Evolutionary conservation across 2,329 filamentous ascomycete species (phyloP), one percentile per base, ranked within the genome.

Genomic region (Alternaria angustiovoidea): DNA sequence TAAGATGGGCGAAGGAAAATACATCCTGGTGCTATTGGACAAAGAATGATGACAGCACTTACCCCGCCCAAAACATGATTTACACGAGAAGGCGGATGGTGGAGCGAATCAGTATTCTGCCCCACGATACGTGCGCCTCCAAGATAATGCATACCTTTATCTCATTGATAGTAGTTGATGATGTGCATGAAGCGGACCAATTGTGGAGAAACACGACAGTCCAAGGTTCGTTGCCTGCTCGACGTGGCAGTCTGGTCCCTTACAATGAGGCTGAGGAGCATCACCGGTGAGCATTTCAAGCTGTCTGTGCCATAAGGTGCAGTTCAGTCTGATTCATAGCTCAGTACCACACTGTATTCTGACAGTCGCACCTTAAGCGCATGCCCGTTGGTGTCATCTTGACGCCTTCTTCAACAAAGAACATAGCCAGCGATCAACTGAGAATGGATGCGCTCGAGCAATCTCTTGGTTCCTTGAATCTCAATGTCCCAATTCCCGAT

Each of bases 401-500:
- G 22, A 24, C 1, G 22, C 22, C 22, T 24, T 24, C 22, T 0
- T 24, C 22, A 24, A 24, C 22, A 7, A 24, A 24, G 5, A 24
- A 24, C 22, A 24, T 24, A 24, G 22, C 22, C 22, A 24, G 22
- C 22, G 5, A 24, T 24, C 22, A 24, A 24, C 7, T 9, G 48
- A 24, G 41, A 14, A 66, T 64, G 61, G 43, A 61, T 5, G 42
- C 61, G 11, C 49, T 66, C 7, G 49, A 61, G 18, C 54, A 61
- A 7, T 53, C 34, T 34, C 32, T 67, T 1, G 18, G 30, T 7
- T 28, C 46, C 20, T 22, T 56, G 26, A 16, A 18, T 28, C 26
- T 68, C 22, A 24, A 2, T 24, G 5, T 24, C 5, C 22, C 22
- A 0, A 24, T 24, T 1, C 5, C 22, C 5, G 22, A 9, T 11